These are phyloP conservation scores for Apodospora peruviana DNA, from an alignment of 495 filamentous ascomycete genomes.

Conservation along the genomic window DNA sequence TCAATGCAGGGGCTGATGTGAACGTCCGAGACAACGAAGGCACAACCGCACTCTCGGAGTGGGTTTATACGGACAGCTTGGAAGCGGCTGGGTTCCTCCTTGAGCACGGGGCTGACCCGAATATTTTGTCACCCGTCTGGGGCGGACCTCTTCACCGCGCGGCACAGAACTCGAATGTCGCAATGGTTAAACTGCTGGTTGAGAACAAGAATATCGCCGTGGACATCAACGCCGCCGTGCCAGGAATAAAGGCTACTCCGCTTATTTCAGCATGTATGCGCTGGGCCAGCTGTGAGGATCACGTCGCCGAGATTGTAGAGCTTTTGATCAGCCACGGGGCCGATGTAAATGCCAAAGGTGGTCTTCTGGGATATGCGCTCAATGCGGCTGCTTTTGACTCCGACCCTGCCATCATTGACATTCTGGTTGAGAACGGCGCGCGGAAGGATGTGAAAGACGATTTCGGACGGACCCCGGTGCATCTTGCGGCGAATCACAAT, in stretches of 20 bases:
- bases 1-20: slow-evolving; percentile 4
- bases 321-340: neutral
- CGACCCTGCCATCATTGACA: neutral
- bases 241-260: neutral
- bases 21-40: slow-evolving; percentile 1
- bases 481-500: neutral
- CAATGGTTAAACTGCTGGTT: slow-evolving; percentile 1
- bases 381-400: slow-evolving; percentile 1
- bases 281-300: neutral
- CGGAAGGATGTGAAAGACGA: neutral
- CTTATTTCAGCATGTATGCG: neutral
- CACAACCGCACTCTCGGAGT: neutral
- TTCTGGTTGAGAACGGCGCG: neutral
- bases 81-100: neutral
- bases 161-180: neutral
- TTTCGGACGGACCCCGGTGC: neutral
- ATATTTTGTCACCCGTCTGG: neutral
- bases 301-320: neutral
- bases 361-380: slow-evolving; percentile 1
- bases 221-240: slow-evolving; percentile 1
- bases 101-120: slow-evolving; percentile 1
- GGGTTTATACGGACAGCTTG: neutral
- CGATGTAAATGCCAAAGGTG: neutral
- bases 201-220: neutral
- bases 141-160: slow-evolving; percentile 1